phyloP scores from a whole-genome alignment of 106 monocot species.

The Vanilla planifolia region DNA sequence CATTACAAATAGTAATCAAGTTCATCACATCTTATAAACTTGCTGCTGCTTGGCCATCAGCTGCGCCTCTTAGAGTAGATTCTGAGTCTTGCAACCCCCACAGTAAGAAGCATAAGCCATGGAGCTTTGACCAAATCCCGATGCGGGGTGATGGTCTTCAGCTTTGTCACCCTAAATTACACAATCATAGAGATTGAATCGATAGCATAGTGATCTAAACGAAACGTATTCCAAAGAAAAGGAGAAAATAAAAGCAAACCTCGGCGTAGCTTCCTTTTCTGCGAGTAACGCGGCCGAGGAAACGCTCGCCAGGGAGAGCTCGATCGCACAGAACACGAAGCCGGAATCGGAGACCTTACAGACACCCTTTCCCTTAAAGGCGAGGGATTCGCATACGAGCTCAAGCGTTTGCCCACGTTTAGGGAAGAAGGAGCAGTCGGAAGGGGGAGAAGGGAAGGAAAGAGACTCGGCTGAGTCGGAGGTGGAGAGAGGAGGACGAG shows the following conservation, averaged over 20 bases:
- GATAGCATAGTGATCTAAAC: no score
- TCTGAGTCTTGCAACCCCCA: constrained; percentile 93
- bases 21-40: no score
- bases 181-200: not conserved
- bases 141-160: constrained; percentile 75
- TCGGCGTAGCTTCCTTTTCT: constrained; percentile 79
- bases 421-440: constrained; percentile 43
- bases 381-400: constrained; percentile 61
- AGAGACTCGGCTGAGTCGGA: not conserved
- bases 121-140: constrained; percentile 64
- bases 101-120: constrained; percentile 67
- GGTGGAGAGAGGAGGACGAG: not conserved
- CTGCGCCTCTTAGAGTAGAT: constrained; percentile 75
- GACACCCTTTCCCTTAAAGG: constrained; percentile 63
- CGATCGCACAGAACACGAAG: constrained; percentile 90
- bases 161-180: constrained; percentile 53
- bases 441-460: constrained; percentile 1
- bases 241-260: no score
- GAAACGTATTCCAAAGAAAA: no score
- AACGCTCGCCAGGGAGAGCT: constrained; percentile 76
- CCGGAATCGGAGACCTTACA: constrained; percentile 59
- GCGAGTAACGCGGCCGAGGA: constrained; percentile 75
- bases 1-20: no score
- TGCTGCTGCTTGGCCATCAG: constrained; percentile 74
- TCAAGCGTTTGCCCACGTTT: constrained; percentile 53